Evolutionary conservation across 2,329 filamentous ascomycete genomes (phyloP).

Genomic region (Cylindrodendrum hubeiense): DNA sequence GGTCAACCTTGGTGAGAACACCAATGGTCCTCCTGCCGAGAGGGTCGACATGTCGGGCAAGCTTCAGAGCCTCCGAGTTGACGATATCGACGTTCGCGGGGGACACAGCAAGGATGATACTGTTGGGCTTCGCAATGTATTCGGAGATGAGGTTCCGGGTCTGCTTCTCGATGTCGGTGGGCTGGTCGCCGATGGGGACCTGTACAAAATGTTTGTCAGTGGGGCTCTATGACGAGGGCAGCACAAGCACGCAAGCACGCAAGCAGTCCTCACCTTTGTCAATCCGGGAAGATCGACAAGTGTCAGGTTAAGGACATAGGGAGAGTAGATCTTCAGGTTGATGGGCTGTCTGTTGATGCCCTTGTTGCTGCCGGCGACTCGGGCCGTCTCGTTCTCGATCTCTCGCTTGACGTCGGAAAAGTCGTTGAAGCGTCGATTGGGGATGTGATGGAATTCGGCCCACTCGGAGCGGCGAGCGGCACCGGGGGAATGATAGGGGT

Average conservation of each 20-base stretch:
- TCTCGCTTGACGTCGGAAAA: constrained; percentile 95
- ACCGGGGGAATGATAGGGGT: constrained; percentile 82
- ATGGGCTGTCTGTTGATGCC: constrained; percentile 98
- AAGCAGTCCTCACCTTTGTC: constrained; percentile 77
- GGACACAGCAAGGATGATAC: constrained; percentile 95
- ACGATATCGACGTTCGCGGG: constrained; percentile 98
- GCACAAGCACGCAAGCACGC: constrained; percentile 19
- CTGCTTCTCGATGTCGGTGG: constrained; percentile 98
- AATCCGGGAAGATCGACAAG: constrained; percentile 95
- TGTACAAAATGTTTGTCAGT: constrained; percentile 49
- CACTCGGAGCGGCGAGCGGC: constrained; percentile 78
- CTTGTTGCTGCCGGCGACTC: constrained; percentile 95
- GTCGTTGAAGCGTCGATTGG: constrained; percentile 88
- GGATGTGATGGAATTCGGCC: constrained; percentile 97
- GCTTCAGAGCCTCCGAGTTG: constrained; percentile 96
- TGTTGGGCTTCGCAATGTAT: constrained; percentile 99
- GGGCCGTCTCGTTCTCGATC: constrained; percentile 95
- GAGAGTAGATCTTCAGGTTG: constrained; percentile 98
- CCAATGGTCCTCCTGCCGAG: constrained; percentile 95
- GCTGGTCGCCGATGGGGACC: constrained; percentile 98
- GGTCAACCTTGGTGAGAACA: constrained; percentile 94
- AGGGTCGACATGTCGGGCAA: constrained; percentile 96
- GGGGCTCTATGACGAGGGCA: constrained; percentile 27
- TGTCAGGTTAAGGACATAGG: constrained; percentile 95
- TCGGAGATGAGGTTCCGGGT: constrained; percentile 96